Evolutionary conservation across 345 rosid species (phyloP).

Genomic region (Salix koriyanagi): DNA sequence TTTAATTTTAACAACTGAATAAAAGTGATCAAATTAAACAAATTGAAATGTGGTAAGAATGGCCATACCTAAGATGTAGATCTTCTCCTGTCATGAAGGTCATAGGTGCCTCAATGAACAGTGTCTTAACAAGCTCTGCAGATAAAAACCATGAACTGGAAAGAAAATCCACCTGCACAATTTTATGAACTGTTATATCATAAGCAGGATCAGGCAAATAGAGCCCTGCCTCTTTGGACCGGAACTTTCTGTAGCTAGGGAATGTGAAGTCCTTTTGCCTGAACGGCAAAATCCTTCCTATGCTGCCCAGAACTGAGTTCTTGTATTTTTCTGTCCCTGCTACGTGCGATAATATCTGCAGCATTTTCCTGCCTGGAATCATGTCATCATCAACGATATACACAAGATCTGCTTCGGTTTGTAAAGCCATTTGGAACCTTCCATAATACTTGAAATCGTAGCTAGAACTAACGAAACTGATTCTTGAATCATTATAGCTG

Average conservation of each 20-base stretch:
- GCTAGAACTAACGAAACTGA: conserved; percentile 86
- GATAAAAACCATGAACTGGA: conserved; percentile 97
- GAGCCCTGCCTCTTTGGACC: conserved; percentile 93
- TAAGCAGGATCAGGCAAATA: conserved; percentile 98
- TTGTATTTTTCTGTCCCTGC: conserved; percentile 90
- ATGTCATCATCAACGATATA: conserved; percentile 87
- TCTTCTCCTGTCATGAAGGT: conserved; percentile 97
- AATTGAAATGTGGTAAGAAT: not conserved
- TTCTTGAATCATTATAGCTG: conserved; percentile 79
- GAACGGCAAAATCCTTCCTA: conserved; percentile 92
- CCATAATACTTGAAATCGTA: conserved; percentile 97
- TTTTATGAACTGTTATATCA: conserved; percentile 65
- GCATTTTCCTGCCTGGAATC: conserved; percentile 93
- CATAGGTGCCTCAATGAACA: conserved; percentile 83
- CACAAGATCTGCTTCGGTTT: conserved; percentile 86
- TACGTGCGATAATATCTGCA: conserved; percentile 88
- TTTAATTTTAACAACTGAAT: too few relatives aligned
- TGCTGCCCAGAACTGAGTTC: conserved; percentile 91
- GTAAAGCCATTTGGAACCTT: conserved; percentile 91
- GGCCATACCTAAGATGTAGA: conserved; percentile 79
- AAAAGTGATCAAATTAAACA: not conserved
- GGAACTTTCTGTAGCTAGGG: conserved; percentile 87
- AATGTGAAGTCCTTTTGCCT: conserved; percentile 91
- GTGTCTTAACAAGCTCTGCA: conserved; percentile 81
- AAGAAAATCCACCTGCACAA: conserved; percentile 94